Evolutionary conservation across 1,139 yeast species (phyloP).

Genomic region (Blastobotrys elegans): DNA sequence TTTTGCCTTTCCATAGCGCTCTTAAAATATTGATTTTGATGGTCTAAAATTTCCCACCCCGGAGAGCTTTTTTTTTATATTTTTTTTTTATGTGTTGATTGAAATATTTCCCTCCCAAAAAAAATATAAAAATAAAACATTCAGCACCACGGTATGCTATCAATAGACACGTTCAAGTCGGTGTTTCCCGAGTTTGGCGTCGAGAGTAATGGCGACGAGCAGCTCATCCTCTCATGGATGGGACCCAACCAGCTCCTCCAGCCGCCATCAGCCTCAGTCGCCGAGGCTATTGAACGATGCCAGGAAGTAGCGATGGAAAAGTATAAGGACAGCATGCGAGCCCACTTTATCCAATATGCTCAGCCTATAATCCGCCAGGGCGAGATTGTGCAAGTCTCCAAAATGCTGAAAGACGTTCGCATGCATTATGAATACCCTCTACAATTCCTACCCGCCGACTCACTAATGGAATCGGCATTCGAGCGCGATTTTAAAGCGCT

Average conservation of each 20-base stretch:
- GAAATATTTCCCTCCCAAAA: too few species aligned
- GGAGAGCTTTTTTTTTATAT: too few species aligned
- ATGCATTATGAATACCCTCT: slow-evolving; percentile 25
- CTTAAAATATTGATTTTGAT: too few species aligned
- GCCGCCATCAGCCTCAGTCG: slow-evolving; percentile 15
- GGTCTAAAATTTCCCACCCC: too few species aligned
- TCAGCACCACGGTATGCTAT: slow-evolving; percentile 1
- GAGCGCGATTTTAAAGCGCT: slow-evolving; percentile 20
- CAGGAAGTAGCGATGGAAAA: not conserved
- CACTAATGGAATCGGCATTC: slow-evolving; percentile 6
- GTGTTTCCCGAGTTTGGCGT: slow-evolving; percentile 7
- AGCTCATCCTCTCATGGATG: slow-evolving; percentile 21
- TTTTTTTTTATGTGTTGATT: too few species aligned
- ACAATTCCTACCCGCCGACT: slow-evolving; percentile 7
- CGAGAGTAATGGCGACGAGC: not conserved
- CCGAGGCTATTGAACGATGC: slow-evolving; percentile 14
- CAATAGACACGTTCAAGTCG: slow-evolving; percentile 6
- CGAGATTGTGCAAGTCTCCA: slow-evolving; percentile 13
- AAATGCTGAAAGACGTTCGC: slow-evolving; percentile 20
- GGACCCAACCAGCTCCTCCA: slow-evolving; percentile 19
- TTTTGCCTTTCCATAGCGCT: too few species aligned
- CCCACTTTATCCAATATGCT: slow-evolving; percentile 23
- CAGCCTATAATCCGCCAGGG: slow-evolving; percentile 17
- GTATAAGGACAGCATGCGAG: slow-evolving; percentile 18
- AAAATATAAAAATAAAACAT: too few species aligned